These are phyloP conservation scores for Globisporangium mamillatum DNA, from an alignment of 352 stramenopile genomes.

Conservation along the genomic window DNA sequence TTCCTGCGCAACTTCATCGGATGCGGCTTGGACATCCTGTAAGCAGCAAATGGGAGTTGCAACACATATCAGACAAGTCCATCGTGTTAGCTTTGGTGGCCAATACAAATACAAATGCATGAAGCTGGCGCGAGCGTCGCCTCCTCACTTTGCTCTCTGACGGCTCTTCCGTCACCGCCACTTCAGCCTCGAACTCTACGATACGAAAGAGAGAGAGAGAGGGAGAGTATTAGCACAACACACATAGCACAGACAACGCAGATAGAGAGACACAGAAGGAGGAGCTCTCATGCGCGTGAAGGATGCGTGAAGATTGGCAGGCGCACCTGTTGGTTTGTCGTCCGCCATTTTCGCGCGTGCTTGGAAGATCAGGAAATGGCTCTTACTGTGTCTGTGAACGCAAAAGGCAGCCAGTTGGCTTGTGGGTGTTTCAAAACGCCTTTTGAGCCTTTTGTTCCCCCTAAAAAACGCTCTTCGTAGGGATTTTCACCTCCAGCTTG, in stretches of 20 bases:
- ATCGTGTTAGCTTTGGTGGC: neutral
- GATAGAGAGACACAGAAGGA: neutral
- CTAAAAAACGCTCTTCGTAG: neutral
- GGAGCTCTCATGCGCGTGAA: neutral
- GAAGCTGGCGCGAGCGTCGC: neutral
- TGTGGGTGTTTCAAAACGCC: neutral
- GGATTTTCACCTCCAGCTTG: too few species aligned
- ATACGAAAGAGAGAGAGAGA: neutral
- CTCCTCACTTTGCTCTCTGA: neutral
- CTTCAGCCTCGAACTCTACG: slow-evolving; percentile 4
- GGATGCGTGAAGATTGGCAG: neutral
- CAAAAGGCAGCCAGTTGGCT: neutral
- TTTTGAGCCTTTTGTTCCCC: too few species aligned
- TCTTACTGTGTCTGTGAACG: neutral
- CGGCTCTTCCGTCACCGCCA: neutral
- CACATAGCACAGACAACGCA: neutral
- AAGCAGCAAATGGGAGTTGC: neutral
- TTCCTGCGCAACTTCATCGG: neutral
- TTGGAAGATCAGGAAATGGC: neutral
- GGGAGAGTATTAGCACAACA: neutral
- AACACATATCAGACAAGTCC: neutral
- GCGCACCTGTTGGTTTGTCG: neutral
- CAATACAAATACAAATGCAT: neutral
- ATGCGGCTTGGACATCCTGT: neutral
- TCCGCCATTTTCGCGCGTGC: slow-evolving; percentile 1